phyloP scores from a whole-genome alignment of 148 eudicot genomes.

The Vaccinium macrocarpon region DNA sequence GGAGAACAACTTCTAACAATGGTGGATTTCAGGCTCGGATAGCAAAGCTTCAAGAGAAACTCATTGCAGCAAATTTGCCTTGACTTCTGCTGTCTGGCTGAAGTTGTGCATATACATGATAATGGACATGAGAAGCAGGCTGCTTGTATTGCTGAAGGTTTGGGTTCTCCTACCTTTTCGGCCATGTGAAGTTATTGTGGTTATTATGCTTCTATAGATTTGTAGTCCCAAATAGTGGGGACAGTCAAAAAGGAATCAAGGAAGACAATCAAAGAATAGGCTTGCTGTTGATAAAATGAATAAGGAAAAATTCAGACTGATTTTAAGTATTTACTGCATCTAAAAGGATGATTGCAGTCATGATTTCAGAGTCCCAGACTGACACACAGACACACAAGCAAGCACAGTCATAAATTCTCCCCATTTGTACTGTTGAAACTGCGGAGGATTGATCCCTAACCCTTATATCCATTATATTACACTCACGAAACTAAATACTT shows the following conservation, averaged over 20 bases:
- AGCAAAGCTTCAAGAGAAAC: constrained; percentile 54
- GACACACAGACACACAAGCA: not conserved
- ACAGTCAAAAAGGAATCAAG: not conserved
- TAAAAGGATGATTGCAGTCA: too few species aligned
- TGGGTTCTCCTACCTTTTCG: not conserved
- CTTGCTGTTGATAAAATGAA: not conserved
- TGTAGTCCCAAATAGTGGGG: not conserved
- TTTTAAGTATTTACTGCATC: too few species aligned
- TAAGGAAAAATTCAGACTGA: not conserved
- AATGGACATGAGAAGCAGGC: not conserved
- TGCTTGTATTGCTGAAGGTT: constrained; percentile 10
- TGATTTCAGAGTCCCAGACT: not conserved
- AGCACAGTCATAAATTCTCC: not conserved
- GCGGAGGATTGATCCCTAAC: not conserved
- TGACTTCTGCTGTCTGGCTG: constrained; percentile 31
- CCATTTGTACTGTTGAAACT: not conserved
- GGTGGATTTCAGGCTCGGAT: constrained; percentile 49
- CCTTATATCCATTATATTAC: not conserved
- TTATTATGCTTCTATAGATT: not conserved
- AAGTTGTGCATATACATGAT: not conserved
- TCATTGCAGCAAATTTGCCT: constrained; percentile 27
- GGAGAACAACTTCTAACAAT: not conserved
- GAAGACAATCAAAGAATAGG: not conserved
- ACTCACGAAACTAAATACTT: not conserved
- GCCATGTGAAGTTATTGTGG: not conserved